Percentiles rank a stretch among this genome's conserved stretches.
Evolutionary conservation across 2,329 filamentous ascomycete genomes (phyloP).

Genomic region (Myriosclerotinia duriaeana): DNA sequence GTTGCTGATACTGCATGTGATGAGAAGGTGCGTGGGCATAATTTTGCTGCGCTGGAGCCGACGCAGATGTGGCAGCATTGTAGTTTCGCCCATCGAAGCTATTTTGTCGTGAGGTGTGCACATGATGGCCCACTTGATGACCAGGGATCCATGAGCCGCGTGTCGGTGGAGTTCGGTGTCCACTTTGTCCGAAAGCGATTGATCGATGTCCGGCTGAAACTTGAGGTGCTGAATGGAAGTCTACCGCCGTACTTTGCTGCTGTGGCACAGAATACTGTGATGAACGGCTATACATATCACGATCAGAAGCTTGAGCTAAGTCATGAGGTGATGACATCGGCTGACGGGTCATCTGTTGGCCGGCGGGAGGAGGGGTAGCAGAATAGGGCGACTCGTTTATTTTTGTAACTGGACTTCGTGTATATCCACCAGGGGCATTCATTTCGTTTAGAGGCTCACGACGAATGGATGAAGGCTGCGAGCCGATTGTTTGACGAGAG

Average conservation of each 20-base stretch:
- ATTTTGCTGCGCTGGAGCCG: conserved; percentile 31
- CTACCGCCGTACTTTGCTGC: conserved; percentile 33
- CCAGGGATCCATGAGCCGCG: conserved; percentile 31
- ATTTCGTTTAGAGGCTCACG: conserved; percentile 38
- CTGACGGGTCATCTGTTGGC: conserved; percentile 30
- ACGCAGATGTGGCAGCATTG: conserved; percentile 30
- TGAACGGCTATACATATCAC: conserved; percentile 39
- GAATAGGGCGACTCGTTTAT: conserved; percentile 41
- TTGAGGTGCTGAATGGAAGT: conserved; percentile 36
- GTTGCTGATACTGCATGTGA: conserved; percentile 31
- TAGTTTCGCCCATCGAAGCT: conserved; percentile 38
- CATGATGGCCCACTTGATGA: conserved; percentile 34
- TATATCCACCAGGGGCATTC: conserved; percentile 34
- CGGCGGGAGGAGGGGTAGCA: conserved; percentile 34
- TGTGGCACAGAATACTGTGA: conserved; percentile 36
- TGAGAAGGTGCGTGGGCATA: conserved; percentile 33
- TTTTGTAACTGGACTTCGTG: conserved; percentile 33
- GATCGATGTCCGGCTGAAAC: conserved; percentile 35
- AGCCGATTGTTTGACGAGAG: conserved; percentile 35
- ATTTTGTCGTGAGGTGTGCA: conserved; percentile 37
- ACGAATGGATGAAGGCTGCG: conserved; percentile 35
- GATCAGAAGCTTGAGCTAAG: conserved; percentile 33
- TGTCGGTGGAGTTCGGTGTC: conserved; percentile 35
- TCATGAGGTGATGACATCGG: conserved; percentile 38
- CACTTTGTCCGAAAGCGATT: conserved; percentile 35